Base-by-base conservation (phyloP, 345 rosid species). In the Rhodamnia argentea region DNA sequence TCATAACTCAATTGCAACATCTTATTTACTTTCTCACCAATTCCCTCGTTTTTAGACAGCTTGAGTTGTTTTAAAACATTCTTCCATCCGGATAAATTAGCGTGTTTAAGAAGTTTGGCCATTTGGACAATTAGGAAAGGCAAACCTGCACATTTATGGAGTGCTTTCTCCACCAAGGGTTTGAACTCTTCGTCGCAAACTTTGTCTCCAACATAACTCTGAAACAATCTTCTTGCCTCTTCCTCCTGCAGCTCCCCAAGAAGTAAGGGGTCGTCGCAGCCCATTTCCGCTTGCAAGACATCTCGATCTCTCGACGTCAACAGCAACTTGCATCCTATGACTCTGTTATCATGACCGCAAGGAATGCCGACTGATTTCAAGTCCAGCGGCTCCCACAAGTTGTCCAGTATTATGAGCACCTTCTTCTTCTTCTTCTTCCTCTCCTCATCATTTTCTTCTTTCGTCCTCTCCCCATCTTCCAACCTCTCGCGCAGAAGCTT, bases 11-110 rank as follows among this genome's bases (percentile, higher is more conserved):
- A 13, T 1, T n/a, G 70, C 37, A 59, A 0, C 37, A n/a, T 59
- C 4, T n/a, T 0, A n/a, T 59, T n/a, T 59, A 59, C 26, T 1
- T 0, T 5, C 32, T 5, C 4, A 13, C 2, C 5, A 0, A n/a
- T 13, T n/a, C 4, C 32, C 5, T 0, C 5, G 0, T 59, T 0
- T 13, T 6, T 13, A n/a, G 1, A 2, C 37, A 0, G 5, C 18
- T 59, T 16, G 0, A 59, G 5, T 59, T 59, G 32, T 59, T 0
- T n/a, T 29, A n/a, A n/a, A 59, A 0, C 1, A 3, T n/a, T 15
- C 70, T n/a, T 0, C 70, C 70, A 59, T 6, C 12, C 0, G 5
- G 0, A 0, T 4, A n/a, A 59, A 59, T 3, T 0, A 0, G 70
- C 1, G 18, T n/a, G 0, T 5, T 2, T 59, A 0, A n/a, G 12